These are phyloP conservation scores for Mycocentrospora acerina DNA, from an alignment of 2,329 filamentous ascomycete genomes.

Conservation along the genomic window DNA sequence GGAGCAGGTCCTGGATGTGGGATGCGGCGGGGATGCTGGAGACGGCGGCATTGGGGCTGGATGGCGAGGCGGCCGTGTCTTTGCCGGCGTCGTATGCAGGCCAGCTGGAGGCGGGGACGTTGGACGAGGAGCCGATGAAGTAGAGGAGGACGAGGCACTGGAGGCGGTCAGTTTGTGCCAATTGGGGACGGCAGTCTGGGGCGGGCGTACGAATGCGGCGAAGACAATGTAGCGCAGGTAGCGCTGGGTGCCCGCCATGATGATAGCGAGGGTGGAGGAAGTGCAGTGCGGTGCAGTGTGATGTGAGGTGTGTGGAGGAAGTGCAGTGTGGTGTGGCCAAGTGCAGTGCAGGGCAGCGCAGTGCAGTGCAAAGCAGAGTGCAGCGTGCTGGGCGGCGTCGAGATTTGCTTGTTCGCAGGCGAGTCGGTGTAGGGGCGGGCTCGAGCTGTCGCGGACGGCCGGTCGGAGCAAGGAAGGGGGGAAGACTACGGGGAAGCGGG, in stretches of 20 bases:
- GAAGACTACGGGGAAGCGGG: too few relatives aligned
- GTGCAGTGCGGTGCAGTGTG: too few relatives aligned
- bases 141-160: constrained; percentile 73
- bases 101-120: constrained; percentile 41
- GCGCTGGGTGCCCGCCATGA: constrained; percentile 70
- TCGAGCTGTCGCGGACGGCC: too few relatives aligned
- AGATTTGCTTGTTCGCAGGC: too few relatives aligned
- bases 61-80: constrained; percentile 13
- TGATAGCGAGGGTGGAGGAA: constrained; percentile 45
- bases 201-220: constrained; percentile 70
- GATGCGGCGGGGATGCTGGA: constrained; percentile 5
- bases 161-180: constrained; percentile 11
- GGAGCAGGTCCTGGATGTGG: constrained; percentile 10
- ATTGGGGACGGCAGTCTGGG: background rate
- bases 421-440: too few relatives aligned
- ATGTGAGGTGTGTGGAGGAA: too few relatives aligned
- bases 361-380: too few relatives aligned
- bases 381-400: too few relatives aligned
- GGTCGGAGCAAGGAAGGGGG: too few relatives aligned
- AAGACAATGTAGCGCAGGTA: constrained; percentile 74
- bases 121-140: constrained; percentile 70
- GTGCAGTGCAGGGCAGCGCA: background rate
- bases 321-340: too few relatives aligned
- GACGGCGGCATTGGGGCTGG: constrained; percentile 5
- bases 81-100: constrained; percentile 23